Conservation (phyloP, 2,329 filamentous ascomycete genomes). For the Aureobasidium uvarum region DNA sequence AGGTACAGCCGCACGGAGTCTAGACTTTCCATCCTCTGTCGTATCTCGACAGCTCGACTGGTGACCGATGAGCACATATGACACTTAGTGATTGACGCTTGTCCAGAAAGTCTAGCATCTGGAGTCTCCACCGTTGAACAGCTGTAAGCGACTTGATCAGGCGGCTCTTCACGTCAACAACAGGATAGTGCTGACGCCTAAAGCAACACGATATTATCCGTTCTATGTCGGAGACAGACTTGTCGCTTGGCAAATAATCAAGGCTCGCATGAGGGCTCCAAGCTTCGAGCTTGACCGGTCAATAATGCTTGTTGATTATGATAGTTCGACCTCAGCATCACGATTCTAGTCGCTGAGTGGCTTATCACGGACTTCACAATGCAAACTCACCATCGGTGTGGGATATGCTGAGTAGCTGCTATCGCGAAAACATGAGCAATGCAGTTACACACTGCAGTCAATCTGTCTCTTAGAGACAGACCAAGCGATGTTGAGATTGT, state of each 20-base stretch:
- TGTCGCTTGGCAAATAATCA: background rate
- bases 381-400: background rate
- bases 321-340: background rate
- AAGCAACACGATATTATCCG: background rate
- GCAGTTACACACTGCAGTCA: background rate
- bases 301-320: background rate
- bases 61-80: background rate
- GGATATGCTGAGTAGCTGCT: background rate
- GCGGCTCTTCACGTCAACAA: background rate
- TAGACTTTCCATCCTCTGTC: background rate
- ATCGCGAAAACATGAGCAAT: background rate
- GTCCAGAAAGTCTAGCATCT: background rate
- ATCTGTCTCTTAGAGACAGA: background rate
- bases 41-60: background rate
- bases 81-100: background rate
- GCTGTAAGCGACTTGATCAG: background rate
- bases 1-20: background rate
- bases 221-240: background rate
- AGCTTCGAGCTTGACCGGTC: slow-evolving; percentile 3
- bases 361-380: background rate
- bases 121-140: background rate
- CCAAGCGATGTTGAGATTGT: background rate
- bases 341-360: background rate
- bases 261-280: background rate
- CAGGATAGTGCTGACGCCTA: background rate